Evolutionary conservation across 2,329 filamentous ascomycete genomes (phyloP), one percentile per base, ranked within the genome.

Genomic region (Neonectria faginata): DNA sequence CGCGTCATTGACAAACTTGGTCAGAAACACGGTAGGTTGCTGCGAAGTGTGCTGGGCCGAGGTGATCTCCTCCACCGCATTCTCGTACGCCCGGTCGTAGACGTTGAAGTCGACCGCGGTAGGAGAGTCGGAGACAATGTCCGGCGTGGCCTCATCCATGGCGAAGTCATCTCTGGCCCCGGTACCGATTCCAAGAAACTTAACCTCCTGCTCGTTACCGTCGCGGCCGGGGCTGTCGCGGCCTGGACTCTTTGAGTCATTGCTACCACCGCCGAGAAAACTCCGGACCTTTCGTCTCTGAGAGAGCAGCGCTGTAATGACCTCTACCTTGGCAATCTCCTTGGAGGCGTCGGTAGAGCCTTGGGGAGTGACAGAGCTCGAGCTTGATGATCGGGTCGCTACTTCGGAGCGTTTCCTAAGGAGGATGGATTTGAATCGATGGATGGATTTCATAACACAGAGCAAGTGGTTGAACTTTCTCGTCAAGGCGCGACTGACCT

Each of bases 401-500:
- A 45, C 42, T 44, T 48, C 29, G 11, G 67, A 65, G 5, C 69
- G 67, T 20, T 69, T 74, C 29, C 68, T 76, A 2, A 69, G 73
- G n/a, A 96, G 81, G 9, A 97, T 84, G 55, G 86, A 82, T 77
- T 97, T 97, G 83, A 98, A 97, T 62, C 91, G 92, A 67, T 91
- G 90, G 44, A 97, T 95, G 4, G 94, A 96, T 87, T 93, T 96
- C 84, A 98, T 92, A 69, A 98, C 92, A 57, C 90, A 92, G 62
- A 98, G 84, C 2, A 98, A 84, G 75, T 96, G 91, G 64, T 90
- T 90, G 86, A 98, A 94, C 74, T 94, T 97, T 25, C 88, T 88
- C 3, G 96, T 98, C 68, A 98, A 97, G 14, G 96, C 96, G 68
- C 91, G 89, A 73, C 93, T 93, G 75, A 97, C 88, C 79, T 99